Percentiles rank a stretch among this genome's conserved stretches.
Conservation (phyloP, 345 rosid genomes). For the Alliaria petiolata region DNA sequence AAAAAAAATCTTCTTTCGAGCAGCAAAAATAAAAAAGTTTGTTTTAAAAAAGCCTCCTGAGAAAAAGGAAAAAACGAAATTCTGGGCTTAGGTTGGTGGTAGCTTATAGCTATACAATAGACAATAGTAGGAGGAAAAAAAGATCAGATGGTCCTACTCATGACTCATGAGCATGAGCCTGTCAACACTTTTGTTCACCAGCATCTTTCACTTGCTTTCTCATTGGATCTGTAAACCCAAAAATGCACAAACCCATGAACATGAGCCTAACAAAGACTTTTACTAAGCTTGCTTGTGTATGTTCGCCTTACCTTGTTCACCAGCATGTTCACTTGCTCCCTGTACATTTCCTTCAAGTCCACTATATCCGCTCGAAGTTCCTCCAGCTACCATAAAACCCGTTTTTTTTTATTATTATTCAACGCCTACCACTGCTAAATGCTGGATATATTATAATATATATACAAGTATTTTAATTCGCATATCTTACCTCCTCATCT, state of each 20-base stretch:
- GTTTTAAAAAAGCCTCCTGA: no score
- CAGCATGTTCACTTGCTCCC: constrained; percentile 98
- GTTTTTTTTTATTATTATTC: background rate
- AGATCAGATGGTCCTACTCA: no score
- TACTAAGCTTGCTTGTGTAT: background rate
- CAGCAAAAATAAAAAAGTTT: constrained; percentile 9
- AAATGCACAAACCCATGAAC: constrained; percentile 10
- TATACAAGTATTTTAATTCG: background rate
- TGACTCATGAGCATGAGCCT: constrained; percentile 1
- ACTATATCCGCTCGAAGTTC: constrained; percentile 94
- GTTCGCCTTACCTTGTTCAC: constrained; percentile 74
- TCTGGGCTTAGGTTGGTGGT: background rate
- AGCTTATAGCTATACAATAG: constrained; percentile 30
- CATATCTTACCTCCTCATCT: constrained; percentile 81
- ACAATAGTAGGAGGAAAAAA: background rate
- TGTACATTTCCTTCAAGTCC: constrained; percentile 99
- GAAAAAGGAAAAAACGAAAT: background rate
- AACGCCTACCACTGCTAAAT: constrained; percentile 2
- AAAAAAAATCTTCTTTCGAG: background rate
- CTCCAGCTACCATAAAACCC: constrained; percentile 70
- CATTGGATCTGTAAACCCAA: constrained; percentile 26
- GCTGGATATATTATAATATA: no score
- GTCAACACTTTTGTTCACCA: constrained; percentile 7
- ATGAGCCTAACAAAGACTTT: background rate
- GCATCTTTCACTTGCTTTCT: constrained; percentile 14